Evolutionary conservation across 352 stramenopile species (phyloP).

Genomic region (Aphanomyces cochlioides): DNA sequence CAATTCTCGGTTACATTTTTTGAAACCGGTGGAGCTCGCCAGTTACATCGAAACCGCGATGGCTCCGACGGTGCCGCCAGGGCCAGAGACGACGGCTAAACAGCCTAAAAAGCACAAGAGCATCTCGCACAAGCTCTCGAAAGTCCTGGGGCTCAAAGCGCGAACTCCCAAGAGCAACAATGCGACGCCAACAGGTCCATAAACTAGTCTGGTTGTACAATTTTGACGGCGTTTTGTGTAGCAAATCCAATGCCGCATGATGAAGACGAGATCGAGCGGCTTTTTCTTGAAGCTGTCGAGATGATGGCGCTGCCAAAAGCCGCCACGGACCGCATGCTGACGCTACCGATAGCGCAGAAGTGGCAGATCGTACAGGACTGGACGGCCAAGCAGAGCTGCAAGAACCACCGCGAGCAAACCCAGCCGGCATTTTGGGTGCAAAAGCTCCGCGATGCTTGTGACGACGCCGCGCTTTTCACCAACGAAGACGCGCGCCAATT

Average conservation of each 20-base stretch:
- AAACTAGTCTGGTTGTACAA: not conserved
- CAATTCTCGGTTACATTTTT: too few relatives aligned
- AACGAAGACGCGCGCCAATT: constrained; percentile 17
- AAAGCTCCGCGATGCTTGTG: constrained; percentile 15
- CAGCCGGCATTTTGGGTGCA: constrained; percentile 20
- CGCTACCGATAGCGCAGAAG: constrained; percentile 22
- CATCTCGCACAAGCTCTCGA: constrained; percentile 14
- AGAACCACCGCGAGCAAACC: constrained; percentile 3
- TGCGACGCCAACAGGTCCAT: not conserved
- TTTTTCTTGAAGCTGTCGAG: constrained; percentile 15
- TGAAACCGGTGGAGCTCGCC: too few relatives aligned
- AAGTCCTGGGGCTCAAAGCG: not conserved
- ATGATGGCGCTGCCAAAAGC: constrained; percentile 21
- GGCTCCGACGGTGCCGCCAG: not conserved
- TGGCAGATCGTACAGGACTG: constrained; percentile 25
- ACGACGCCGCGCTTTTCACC: not conserved
- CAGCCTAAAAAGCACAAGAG: constrained; percentile 11
- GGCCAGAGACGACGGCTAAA: not conserved
- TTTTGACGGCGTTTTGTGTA: too few relatives aligned
- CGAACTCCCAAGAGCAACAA: constrained; percentile 11
- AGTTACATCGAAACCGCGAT: not conserved
- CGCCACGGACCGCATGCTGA: constrained; percentile 14
- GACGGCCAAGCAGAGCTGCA: constrained; percentile 12
- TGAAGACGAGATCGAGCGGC: constrained; percentile 12
- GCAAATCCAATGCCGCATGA: not conserved